Evolutionary conservation across 495 filamentous ascomycete genomes (phyloP).

Genomic region (Talaromyces trachyspermus): DNA sequence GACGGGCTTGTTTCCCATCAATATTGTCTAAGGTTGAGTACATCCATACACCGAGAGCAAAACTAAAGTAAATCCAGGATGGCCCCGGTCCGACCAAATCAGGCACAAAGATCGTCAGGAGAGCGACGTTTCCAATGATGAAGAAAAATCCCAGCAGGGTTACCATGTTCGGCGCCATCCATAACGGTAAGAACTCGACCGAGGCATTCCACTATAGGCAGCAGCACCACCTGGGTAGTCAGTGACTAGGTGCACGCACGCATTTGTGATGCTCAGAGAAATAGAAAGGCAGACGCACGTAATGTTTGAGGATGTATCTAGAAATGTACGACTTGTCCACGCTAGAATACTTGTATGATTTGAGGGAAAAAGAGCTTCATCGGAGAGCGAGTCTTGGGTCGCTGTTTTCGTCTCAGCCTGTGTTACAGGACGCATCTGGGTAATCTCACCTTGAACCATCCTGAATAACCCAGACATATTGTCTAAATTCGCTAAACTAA

Average conservation of each 20-base stretch:
- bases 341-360: conserved; percentile 91
- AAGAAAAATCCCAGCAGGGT: conserved; percentile 93
- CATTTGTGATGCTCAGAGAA: background rate
- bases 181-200: conserved; percentile 85
- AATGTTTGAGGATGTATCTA: conserved; percentile 85
- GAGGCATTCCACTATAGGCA: conserved; percentile 84
- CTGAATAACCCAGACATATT: conserved; percentile 33
- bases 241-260: background rate
- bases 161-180: conserved; percentile 96
- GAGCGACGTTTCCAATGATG: conserved; percentile 77
- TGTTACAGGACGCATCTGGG: background rate
- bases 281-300: conserved; percentile 54
- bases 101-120: conserved; percentile 77
- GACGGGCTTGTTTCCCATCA: conserved; percentile 92
- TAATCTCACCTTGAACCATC: conserved; percentile 36
- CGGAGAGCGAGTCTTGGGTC: conserved; percentile 56
- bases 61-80: conserved; percentile 89
- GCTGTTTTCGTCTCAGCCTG: conserved; percentile 19
- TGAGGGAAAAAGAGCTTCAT: conserved; percentile 70
- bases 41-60: conserved; percentile 91
- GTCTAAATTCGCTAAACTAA: conserved; percentile 18
- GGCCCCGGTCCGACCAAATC: conserved; percentile 88
- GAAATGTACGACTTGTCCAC: conserved; percentile 97
- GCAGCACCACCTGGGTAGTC: background rate
- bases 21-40: conserved; percentile 96